Evolutionary conservation across 2,329 filamentous ascomycete species (phyloP).

Genomic region (Alternaria tenuissima): DNA sequence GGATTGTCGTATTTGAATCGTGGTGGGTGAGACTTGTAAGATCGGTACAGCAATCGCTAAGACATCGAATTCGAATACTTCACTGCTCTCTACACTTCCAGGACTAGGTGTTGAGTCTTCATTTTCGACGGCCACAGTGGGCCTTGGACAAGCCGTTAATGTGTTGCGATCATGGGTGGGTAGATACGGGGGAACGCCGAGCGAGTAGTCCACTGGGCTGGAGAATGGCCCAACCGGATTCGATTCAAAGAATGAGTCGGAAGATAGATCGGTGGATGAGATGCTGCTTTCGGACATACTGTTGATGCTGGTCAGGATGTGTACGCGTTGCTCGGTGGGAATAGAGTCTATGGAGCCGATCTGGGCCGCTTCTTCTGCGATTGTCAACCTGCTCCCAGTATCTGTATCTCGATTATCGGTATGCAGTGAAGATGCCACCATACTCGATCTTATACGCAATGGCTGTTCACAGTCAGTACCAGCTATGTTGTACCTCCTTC

Average conservation of each 20-base stretch:
- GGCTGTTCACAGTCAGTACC: neutral
- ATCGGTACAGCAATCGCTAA: slow-evolving; percentile 3
- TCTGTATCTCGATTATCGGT: neutral
- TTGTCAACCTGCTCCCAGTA: neutral
- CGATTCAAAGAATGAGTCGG: neutral
- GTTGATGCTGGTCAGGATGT: neutral
- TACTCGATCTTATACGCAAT: neutral
- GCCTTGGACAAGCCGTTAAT: neutral
- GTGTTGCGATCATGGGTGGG: neutral
- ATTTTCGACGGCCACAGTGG: neutral
- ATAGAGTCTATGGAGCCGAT: neutral
- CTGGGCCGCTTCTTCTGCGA: neutral
- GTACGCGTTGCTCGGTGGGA: neutral
- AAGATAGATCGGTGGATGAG: neutral
- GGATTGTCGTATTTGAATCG: neutral
- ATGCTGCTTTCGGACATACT: neutral
- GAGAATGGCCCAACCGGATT: neutral
- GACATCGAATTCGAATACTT: neutral
- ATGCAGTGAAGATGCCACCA: neutral
- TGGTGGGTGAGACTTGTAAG: neutral
- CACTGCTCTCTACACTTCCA: neutral
- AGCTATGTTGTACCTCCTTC: neutral
- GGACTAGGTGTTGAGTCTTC: neutral
- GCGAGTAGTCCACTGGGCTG: slow-evolving; percentile 1
- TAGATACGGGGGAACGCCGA: neutral